Evolutionary conservation across 306 rosid species (phyloP).

Genomic region (Sphenostylis stenocarpa): DNA sequence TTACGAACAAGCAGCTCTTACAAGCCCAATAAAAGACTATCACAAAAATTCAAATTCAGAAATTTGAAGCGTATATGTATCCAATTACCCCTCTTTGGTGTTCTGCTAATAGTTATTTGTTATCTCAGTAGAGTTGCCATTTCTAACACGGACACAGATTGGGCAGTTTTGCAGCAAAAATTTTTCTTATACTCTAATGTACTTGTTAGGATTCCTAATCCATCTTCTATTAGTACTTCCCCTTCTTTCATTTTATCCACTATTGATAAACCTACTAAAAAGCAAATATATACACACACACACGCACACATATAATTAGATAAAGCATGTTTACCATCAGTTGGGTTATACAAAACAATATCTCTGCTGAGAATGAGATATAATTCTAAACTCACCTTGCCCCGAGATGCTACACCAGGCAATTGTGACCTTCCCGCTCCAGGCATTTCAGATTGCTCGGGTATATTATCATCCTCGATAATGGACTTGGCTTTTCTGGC

Average conservation of each 20-base stretch:
- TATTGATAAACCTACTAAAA: neutral
- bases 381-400: conserved; percentile 60
- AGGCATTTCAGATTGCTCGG: conserved; percentile 47
- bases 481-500: conserved; percentile 92
- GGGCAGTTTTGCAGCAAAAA: conserved; percentile 13
- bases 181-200: conserved; percentile 6
- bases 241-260: neutral
- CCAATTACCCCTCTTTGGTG: neutral
- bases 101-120: neutral
- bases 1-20: conserved; percentile 4
- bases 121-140: conserved; percentile 1
- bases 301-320: too few species aligned
- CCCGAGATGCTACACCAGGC: conserved; percentile 50
- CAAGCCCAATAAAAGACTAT: conserved; percentile 23
- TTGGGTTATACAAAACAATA: conserved; percentile 11
- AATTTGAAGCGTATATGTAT: conserved; percentile 3
- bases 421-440: conserved; percentile 43
- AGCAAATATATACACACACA: too few species aligned
- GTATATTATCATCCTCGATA: conserved; percentile 67
- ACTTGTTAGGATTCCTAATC: neutral
- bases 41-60: neutral
- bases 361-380: conserved; percentile 11
- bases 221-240: conserved; percentile 1
- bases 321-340: neutral
- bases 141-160: neutral